A percentile compares a stretch with the other conserved stretches of the same genome.
Conservation (phyloP, 805 yeast genomes). For the Debaryomyces maramus region DNA sequence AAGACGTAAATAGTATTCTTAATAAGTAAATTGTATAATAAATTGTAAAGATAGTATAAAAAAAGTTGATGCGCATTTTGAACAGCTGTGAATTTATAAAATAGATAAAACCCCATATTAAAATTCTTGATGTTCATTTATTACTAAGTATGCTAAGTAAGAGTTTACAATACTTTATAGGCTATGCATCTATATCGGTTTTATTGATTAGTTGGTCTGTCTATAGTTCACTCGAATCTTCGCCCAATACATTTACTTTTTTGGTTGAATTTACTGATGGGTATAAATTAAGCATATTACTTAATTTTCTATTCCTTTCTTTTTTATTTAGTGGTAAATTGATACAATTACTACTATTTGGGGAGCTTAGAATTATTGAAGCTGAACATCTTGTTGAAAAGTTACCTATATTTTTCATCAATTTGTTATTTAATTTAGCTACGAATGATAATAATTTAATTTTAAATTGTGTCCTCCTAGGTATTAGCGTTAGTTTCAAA, state of each 20-base stretch:
- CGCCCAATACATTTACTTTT: constrained; percentile 25
- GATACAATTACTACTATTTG: constrained; percentile 61
- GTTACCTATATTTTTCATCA: constrained; percentile 34
- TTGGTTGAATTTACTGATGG: constrained; percentile 33
- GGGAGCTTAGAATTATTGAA: constrained; percentile 73
- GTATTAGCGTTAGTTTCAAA: constrained; percentile 42
- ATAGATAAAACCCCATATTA: background rate
- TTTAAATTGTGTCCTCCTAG: constrained; percentile 42
- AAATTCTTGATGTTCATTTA: background rate
- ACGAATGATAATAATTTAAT: constrained; percentile 63
- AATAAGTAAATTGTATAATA: constrained; percentile 3
- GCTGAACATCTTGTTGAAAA: constrained; percentile 56
- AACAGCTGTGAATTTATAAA: background rate
- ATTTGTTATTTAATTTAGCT: constrained; percentile 64
- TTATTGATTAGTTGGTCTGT: constrained; percentile 21
- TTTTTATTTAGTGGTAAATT: constrained; percentile 33
- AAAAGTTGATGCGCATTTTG: background rate
- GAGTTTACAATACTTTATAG: constrained; percentile 15
- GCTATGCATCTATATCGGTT: constrained; percentile 20
- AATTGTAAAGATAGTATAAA: background rate
- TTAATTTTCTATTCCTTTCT: constrained; percentile 25
- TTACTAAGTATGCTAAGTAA: constrained; percentile 10
- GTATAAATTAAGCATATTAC: constrained; percentile 24
- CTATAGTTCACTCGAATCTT: constrained; percentile 18
- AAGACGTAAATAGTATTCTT: constrained; percentile 6